Evolutionary conservation across 495 filamentous ascomycete species (phyloP).

Genomic region (Penicillium coffeae): DNA sequence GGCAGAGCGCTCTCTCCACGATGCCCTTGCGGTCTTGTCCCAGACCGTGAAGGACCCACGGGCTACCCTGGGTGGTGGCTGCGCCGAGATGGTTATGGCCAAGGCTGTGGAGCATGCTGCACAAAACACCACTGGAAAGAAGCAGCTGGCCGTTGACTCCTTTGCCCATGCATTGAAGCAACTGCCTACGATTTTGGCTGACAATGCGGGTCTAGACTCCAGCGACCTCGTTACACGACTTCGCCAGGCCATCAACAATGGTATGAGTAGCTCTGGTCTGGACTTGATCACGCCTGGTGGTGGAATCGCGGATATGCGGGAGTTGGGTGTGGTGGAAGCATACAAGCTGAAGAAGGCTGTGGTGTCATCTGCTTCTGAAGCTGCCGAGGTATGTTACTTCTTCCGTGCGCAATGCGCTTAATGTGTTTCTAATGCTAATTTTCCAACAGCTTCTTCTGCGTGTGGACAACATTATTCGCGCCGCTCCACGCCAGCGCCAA

Average conservation of each 20-base stretch:
- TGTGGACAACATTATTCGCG: slow-evolving; percentile 83
- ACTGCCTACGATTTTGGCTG: slow-evolving; percentile 92
- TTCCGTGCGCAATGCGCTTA: too few relatives aligned
- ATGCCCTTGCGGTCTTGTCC: slow-evolving; percentile 93
- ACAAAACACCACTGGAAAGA: slow-evolving; percentile 93
- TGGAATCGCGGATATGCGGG: slow-evolving; percentile 93
- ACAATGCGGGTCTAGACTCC: slow-evolving; percentile 94
- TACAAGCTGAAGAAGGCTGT: slow-evolving; percentile 98
- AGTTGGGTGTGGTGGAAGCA: slow-evolving; percentile 94
- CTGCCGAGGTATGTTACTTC: slow-evolving; percentile 69
- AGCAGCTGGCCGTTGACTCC: slow-evolving; percentile 84
- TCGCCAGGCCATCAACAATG: slow-evolving; percentile 89
- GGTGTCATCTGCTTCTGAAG: slow-evolving; percentile 90
- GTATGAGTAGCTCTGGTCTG: slow-evolving; percentile 85
- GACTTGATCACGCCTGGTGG: slow-evolving; percentile 88
- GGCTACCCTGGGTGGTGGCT: slow-evolving; percentile 91
- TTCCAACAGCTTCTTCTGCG: slow-evolving; percentile 63
- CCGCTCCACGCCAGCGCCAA: slow-evolving; percentile 70
- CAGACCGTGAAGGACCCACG: slow-evolving; percentile 94
- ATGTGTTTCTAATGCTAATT: slow-evolving; percentile 1
- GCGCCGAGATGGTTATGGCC: slow-evolving; percentile 98
- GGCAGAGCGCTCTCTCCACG: slow-evolving; percentile 91
- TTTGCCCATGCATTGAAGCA: slow-evolving; percentile 88
- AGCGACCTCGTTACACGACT: slow-evolving; percentile 89
- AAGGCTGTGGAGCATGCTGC: slow-evolving; percentile 95